phyloP scores from a whole-genome alignment of 2,329 filamentous ascomycete genomes.

The Pseudofabraea citricarpa region DNA sequence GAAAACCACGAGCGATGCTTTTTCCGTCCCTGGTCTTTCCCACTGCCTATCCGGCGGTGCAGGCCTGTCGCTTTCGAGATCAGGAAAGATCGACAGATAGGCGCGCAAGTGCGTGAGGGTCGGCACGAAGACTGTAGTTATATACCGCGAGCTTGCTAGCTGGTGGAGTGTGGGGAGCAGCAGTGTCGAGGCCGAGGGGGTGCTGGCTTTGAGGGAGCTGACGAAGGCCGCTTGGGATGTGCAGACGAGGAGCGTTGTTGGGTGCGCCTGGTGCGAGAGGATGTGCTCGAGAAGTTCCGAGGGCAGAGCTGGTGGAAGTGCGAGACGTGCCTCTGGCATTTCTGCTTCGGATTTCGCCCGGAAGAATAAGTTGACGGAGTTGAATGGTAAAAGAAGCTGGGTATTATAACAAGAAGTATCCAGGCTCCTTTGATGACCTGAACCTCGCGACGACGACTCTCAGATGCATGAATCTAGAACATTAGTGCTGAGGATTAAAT shows the following conservation, averaged over 20 bases:
- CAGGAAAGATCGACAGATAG: slow-evolving; percentile 52
- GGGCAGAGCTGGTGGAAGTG: slow-evolving; percentile 49
- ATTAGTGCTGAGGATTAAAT: too few species aligned
- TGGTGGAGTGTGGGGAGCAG: slow-evolving; percentile 63
- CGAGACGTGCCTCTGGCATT: too few species aligned
- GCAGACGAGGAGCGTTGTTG: slow-evolving; percentile 69
- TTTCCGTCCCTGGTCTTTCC: slow-evolving; percentile 13
- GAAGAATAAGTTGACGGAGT: too few species aligned
- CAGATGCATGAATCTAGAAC: too few species aligned
- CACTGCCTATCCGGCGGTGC: slow-evolving; percentile 6
- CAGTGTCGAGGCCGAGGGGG: slow-evolving; percentile 35
- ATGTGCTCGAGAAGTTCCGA: slow-evolving; percentile 62
- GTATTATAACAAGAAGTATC: too few species aligned
- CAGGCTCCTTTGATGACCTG: too few species aligned
- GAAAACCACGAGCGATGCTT: slow-evolving; percentile 54
- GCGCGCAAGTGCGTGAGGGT: slow-evolving; percentile 75
- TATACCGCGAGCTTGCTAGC: slow-evolving; percentile 61
- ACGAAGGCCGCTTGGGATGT: slow-evolving; percentile 61
- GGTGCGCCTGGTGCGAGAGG: slow-evolving; percentile 47
- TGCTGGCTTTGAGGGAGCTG: slow-evolving; percentile 37
- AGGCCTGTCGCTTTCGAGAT: slow-evolving; percentile 2
- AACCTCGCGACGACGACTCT: too few species aligned
- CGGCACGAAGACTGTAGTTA: slow-evolving; percentile 68
- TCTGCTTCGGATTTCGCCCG: too few species aligned
- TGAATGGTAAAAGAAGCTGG: too few species aligned